Conservation (phyloP, 2,329 filamentous ascomycete genomes). For the Diaporthe sp. region DNA sequence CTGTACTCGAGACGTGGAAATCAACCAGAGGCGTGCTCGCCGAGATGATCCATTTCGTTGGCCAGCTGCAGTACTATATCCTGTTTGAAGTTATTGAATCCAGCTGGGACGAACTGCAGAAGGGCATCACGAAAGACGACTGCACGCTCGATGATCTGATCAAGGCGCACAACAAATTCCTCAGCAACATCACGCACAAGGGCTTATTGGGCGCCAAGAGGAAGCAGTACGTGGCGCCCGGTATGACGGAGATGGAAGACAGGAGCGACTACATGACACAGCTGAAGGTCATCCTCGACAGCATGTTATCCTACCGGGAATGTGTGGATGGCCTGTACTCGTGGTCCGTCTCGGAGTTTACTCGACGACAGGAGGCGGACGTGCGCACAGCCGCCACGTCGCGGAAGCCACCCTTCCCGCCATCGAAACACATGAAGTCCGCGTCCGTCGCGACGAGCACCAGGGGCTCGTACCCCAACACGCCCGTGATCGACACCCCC, state of each 20-base stretch:
- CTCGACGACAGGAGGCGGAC: slow-evolving; percentile 86
- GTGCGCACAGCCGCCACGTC: slow-evolving; percentile 71
- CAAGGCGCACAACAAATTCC: slow-evolving; percentile 88
- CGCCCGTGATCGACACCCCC: slow-evolving; percentile 38
- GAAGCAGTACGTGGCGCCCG: slow-evolving; percentile 54
- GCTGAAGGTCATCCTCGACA: slow-evolving; percentile 90
- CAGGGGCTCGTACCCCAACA: slow-evolving; percentile 48
- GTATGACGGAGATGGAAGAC: slow-evolving; percentile 69
- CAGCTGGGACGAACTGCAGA: slow-evolving; percentile 92
- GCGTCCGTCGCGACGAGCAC: slow-evolving; percentile 43
- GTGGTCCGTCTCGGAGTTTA: slow-evolving; percentile 95
- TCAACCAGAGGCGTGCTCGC: slow-evolving; percentile 88
- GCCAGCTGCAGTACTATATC: slow-evolving; percentile 98
- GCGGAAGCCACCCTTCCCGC: slow-evolving; percentile 30
- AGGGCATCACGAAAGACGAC: slow-evolving; percentile 84
- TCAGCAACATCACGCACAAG: slow-evolving; percentile 95
- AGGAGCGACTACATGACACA: slow-evolving; percentile 87
- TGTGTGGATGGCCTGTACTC: slow-evolving; percentile 94
- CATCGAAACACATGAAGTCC: slow-evolving; percentile 38
- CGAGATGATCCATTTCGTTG: slow-evolving; percentile 99
- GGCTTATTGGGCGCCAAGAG: slow-evolving; percentile 85
- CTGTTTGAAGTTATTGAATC: slow-evolving; percentile 98
- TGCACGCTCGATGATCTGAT: slow-evolving; percentile 97
- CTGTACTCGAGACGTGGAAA: slow-evolving; percentile 88
- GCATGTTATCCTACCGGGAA: slow-evolving; percentile 95